Evolutionary conservation across 371 early-diverging fungal genomes (phyloP).

Genomic region (Mortierella sp.): DNA sequence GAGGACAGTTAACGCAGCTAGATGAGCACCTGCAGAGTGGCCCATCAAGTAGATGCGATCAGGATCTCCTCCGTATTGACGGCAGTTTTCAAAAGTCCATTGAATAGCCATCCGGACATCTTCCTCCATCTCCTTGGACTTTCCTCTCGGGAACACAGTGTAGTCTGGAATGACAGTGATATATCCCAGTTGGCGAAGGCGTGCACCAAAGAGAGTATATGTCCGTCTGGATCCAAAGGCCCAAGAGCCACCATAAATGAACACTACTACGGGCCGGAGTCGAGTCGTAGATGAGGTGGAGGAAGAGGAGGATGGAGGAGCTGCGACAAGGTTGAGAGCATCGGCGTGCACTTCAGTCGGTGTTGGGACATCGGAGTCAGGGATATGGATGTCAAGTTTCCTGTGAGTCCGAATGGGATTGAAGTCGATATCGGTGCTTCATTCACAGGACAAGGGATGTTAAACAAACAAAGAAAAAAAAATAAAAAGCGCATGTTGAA

Average conservation of each 20-base stretch:
- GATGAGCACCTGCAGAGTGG: slow-evolving; percentile 23
- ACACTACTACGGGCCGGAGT: slow-evolving; percentile 70
- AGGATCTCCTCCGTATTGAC: slow-evolving; percentile 22
- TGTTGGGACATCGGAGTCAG: neutral
- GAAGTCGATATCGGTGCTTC: slow-evolving; percentile 16
- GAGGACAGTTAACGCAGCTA: slow-evolving; percentile 15
- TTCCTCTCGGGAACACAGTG: slow-evolving; percentile 70
- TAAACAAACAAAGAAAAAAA: slow-evolving; percentile 3
- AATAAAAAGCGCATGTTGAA: neutral
- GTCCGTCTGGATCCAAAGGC: slow-evolving; percentile 61
- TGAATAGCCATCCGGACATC: slow-evolving; percentile 67
- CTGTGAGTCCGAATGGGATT: slow-evolving; percentile 12
- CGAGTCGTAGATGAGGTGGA: neutral
- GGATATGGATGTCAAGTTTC: slow-evolving; percentile 16
- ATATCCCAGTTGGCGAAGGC: slow-evolving; percentile 68
- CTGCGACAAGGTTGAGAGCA: too few relatives aligned
- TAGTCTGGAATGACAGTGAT: slow-evolving; percentile 78
- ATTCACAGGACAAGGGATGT: neutral
- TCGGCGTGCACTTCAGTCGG: too few relatives aligned
- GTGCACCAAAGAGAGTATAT: slow-evolving; percentile 71
- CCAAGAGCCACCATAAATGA: slow-evolving; percentile 81
- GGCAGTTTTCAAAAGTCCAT: slow-evolving; percentile 64
- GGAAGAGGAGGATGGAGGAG: neutral
- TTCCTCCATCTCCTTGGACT: slow-evolving; percentile 63
- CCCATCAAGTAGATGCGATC: slow-evolving; percentile 25